These are phyloP conservation scores for Exserohilum rostratum DNA, from an alignment of 2,329 filamentous ascomycete genomes.

Conservation along the genomic window DNA sequence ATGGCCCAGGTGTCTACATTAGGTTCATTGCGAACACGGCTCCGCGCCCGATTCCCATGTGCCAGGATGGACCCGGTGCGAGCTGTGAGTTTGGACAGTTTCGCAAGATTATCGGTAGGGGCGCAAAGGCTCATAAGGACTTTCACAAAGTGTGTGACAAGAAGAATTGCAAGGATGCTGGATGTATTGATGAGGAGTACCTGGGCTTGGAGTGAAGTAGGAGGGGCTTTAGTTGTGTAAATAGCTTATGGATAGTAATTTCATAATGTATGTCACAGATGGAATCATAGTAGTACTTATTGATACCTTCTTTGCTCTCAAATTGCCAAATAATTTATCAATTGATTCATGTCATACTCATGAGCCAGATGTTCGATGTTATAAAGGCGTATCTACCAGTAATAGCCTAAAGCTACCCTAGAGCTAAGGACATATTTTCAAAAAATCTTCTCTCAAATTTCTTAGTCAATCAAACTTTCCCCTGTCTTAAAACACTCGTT, in stretches of 20 bases:
- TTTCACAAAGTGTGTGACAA: constrained; percentile 40
- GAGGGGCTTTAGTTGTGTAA: not conserved
- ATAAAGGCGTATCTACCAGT: no score
- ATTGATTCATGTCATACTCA: no score
- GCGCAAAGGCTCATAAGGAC: constrained; percentile 43
- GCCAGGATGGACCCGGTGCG: constrained; percentile 56
- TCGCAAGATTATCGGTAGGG: constrained; percentile 49
- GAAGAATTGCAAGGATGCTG: constrained; percentile 19
- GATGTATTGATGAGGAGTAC: constrained; percentile 1
- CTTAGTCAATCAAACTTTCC: no score
- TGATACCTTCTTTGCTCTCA: not conserved
- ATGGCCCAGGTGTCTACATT: constrained; percentile 55
- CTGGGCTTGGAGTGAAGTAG: not conserved
- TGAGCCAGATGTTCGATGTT: no score
- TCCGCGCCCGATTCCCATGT: constrained; percentile 56
- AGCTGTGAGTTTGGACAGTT: constrained; percentile 57
- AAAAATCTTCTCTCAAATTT: no score
- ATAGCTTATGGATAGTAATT: not conserved
- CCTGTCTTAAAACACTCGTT: no score
- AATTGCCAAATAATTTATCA: fast-evolving
- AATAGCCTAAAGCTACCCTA: no score
- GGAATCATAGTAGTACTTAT: not conserved
- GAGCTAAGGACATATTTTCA: no score
- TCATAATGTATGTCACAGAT: not conserved
- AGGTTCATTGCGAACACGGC: constrained; percentile 59